Conservation (phyloP, 2,329 filamentous ascomycete species). For the Talaromyces verruculosus region DNA sequence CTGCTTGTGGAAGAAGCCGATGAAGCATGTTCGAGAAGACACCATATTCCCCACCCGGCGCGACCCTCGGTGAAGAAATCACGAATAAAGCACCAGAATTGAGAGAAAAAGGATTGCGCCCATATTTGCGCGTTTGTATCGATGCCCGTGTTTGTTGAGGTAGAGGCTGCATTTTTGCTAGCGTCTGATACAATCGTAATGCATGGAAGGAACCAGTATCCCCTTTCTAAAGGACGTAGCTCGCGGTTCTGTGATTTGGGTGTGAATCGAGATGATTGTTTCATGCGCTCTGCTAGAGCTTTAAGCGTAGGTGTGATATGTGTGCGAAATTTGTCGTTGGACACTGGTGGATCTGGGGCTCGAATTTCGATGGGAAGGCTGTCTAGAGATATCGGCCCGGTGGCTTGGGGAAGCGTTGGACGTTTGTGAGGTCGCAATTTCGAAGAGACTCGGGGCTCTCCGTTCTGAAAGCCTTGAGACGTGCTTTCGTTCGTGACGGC, state of each 20-base stretch:
- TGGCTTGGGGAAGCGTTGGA: constrained; percentile 12
- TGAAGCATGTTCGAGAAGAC: constrained; percentile 31
- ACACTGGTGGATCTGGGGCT: constrained; percentile 56
- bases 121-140: constrained; percentile 29
- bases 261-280: constrained; percentile 55
- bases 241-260: constrained; percentile 52
- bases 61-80: constrained; percentile 41
- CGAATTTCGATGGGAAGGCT: constrained; percentile 47
- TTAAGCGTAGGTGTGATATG: constrained; percentile 59
- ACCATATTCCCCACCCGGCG: constrained; percentile 50
- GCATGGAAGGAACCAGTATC: constrained; percentile 67
- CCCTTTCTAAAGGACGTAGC: constrained; percentile 65
- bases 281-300: constrained; percentile 55
- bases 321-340: constrained; percentile 47
- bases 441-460: not conserved
- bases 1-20: not conserved
- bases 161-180: not conserved
- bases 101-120: constrained; percentile 37
- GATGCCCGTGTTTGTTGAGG: not conserved
- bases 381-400: constrained; percentile 19
- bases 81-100: constrained; percentile 45
- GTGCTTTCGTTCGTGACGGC: not conserved
- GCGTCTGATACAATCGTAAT: constrained; percentile 29
- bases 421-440: not conserved
- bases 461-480: not conserved